Base-by-base conservation (phyloP, 352 stramenopile genomes). In the Phytophthora capsici region DNA sequence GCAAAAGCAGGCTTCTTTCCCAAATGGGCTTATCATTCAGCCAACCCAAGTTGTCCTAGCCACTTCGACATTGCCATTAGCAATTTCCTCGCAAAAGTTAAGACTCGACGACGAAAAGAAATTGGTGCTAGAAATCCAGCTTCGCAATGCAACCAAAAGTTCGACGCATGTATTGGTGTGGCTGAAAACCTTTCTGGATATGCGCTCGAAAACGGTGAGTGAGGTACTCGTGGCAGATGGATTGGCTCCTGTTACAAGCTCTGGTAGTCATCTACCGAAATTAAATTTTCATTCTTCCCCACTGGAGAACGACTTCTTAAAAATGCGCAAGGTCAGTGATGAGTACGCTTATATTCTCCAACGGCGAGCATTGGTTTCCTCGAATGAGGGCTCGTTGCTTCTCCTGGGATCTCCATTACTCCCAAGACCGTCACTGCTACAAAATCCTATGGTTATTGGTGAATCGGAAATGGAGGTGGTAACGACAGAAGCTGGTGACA, bases 271-370 rank as follows among this genome's bases (percentile, higher is more conserved):
- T 13, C 45, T 58, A 16, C 41, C 51, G 23, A 67, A 34, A 43
- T 22, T 73, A 26, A 48, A 52, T 19, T 80, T 73, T 45, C 43
- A 46, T 2, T 65, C 59, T 23, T 23, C 22, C 3, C 37, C 53
- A 20, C 54, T 69, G 19, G 58, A 75, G 17, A 86, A 77, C 20
- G 67, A 82, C 16, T 89, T 77, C 49, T 66, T 88, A 41, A 78
- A 78, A 52, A 84, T 78, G 55, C 78, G 78, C 25, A 85, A 80
- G 44, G 85, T 93, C 19, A 82, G 81, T 49, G 84, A 91, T 46
- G 84, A 93, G 47, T 86, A 89, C 59, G 56, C 73, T 9, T 93
- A 93, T 52, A 88, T 91, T 61, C 70, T 91, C 20, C 73, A 84
- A 34, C 77, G 85, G 13, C 76, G 80, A 9, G 69, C 72, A 4